A percentile compares a stretch with the other conserved stretches of the same genome.
These are phyloP conservation scores for Alternaria arbusti DNA, from an alignment of 2,329 filamentous ascomycete genomes.

Conservation along the genomic window DNA sequence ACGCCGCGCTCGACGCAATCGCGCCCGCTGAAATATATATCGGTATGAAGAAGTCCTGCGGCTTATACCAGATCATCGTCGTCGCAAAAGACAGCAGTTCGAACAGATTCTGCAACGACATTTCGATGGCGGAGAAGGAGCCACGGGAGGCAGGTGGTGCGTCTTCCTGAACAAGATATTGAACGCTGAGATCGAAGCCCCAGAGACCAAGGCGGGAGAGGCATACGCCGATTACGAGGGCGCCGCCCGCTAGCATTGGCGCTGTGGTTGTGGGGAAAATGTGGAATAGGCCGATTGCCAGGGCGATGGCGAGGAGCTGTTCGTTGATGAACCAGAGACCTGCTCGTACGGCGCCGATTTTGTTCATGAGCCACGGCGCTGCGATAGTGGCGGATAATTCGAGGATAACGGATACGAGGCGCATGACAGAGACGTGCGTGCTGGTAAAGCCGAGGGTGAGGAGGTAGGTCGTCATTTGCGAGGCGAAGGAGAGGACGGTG, in stretches of 20 bases:
- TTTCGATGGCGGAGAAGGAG: constrained; percentile 71
- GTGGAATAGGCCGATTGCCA: constrained; percentile 45
- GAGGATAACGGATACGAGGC: constrained; percentile 60
- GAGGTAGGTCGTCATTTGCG: constrained; percentile 71
- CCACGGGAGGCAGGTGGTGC: constrained; percentile 58
- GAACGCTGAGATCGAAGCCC: constrained; percentile 57
- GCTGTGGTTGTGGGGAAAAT: constrained; percentile 24
- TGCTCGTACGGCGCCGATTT: constrained; percentile 61
- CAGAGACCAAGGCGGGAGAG: constrained; percentile 54
- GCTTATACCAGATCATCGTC: constrained; percentile 69
- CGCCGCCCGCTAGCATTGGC: constrained; percentile 30
- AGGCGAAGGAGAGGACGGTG: constrained; percentile 53
- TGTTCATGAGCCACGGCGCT: constrained; percentile 62
- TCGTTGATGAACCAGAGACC: constrained; percentile 75
- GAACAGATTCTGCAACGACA: constrained; percentile 71
- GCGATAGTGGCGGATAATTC: constrained; percentile 68
- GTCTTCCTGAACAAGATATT: constrained; percentile 56
- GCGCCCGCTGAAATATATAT: constrained; percentile 64
- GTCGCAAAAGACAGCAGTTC: constrained; percentile 71
- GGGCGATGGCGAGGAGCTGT: constrained; percentile 64
- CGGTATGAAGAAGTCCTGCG: constrained; percentile 70
- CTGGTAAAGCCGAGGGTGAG: constrained; percentile 61
- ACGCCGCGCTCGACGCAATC: constrained; percentile 55
- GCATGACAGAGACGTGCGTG: constrained; percentile 60
- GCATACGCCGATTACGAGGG: constrained; percentile 49